Evolutionary conservation across 2,329 filamentous ascomycete species (phyloP).

Genomic region (Trichoderma asperellum): DNA sequence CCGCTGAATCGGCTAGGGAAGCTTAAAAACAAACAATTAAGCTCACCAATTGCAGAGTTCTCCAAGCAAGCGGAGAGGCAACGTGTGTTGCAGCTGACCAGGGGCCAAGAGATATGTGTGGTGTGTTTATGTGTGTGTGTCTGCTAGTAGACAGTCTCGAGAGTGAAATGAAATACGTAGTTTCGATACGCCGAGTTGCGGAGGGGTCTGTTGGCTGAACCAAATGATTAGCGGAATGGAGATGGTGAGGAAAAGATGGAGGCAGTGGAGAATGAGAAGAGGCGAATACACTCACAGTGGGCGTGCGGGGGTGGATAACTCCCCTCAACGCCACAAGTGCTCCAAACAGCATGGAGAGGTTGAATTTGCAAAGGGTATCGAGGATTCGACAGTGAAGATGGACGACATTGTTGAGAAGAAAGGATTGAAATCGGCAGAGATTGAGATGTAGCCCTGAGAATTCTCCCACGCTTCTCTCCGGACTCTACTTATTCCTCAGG

Average conservation of each 20-base stretch:
- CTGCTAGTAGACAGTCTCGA: not conserved
- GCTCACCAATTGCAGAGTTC: constrained; percentile 1
- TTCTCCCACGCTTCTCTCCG: not conserved
- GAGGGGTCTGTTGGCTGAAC: not conserved
- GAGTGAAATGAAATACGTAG: not conserved
- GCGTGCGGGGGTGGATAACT: not conserved
- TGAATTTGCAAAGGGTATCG: not conserved
- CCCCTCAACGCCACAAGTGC: not conserved
- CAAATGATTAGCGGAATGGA: not conserved
- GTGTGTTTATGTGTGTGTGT: not conserved
- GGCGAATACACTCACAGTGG: not conserved
- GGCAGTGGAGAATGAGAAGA: not conserved
- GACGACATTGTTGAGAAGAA: not conserved
- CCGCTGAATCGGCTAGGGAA: not conserved
- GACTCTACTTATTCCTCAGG: not conserved
- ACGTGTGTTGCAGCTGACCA: not conserved
- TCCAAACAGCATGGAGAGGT: not conserved
- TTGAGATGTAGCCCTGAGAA: not conserved
- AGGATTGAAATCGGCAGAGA: not conserved
- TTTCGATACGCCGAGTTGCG: not conserved
- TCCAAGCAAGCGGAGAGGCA: not conserved
- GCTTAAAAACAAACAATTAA: constrained; percentile 25
- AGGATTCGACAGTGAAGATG: not conserved
- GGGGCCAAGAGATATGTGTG: not conserved
- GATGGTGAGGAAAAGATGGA: not conserved